phyloP scores from a whole-genome alignment of 2,329 filamentous ascomycete species.

The Ceratocystiopsis sp. region DNA sequence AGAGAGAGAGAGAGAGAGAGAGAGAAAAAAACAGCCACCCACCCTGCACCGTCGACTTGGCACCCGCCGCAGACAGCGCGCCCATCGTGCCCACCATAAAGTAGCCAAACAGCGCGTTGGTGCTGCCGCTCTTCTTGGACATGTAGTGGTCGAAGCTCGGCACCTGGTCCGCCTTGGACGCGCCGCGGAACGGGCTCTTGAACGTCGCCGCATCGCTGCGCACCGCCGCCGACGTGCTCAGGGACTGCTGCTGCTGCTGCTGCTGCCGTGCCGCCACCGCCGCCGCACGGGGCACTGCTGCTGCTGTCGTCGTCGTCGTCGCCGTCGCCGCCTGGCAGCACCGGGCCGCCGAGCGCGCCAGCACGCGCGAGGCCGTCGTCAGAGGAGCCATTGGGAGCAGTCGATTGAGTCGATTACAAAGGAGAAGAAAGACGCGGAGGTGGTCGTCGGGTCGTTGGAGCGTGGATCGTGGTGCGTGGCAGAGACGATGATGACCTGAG shows the following conservation, averaged over 20 bases:
- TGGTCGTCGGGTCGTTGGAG: conserved; percentile 8
- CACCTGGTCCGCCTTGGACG: conserved; percentile 47
- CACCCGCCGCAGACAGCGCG: conserved; percentile 77
- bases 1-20: not conserved
- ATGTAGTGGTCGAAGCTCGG: conserved; percentile 84
- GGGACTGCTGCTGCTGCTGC: not conserved
- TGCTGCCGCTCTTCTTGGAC: conserved; percentile 46
- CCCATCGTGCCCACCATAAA: conserved; percentile 98
- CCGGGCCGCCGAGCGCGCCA: conserved; percentile 36
- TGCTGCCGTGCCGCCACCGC: conserved; percentile 21
- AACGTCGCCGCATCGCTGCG: conserved; percentile 27
- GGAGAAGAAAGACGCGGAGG: not conserved
- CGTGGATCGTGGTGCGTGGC: too few relatives aligned
- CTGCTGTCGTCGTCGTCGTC: conserved; percentile 28
- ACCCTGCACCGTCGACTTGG: conserved; percentile 98
- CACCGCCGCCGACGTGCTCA: conserved; percentile 33
- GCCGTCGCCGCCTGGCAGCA: conserved; percentile 16
- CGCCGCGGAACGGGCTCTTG: conserved; percentile 48
- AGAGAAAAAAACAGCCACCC: conserved; percentile 32
- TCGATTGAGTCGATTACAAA: conserved; percentile 11
- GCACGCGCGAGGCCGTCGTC: conserved; percentile 47
- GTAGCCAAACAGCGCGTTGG: conserved; percentile 85
- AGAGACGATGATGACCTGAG: conserved; percentile 18
- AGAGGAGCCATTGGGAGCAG: conserved; percentile 44
- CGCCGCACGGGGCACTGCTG: conserved; percentile 24